Evolutionary conservation across 352 stramenopile genomes (phyloP).

Genomic region (Thalassiosira livingstoniorum): DNA sequence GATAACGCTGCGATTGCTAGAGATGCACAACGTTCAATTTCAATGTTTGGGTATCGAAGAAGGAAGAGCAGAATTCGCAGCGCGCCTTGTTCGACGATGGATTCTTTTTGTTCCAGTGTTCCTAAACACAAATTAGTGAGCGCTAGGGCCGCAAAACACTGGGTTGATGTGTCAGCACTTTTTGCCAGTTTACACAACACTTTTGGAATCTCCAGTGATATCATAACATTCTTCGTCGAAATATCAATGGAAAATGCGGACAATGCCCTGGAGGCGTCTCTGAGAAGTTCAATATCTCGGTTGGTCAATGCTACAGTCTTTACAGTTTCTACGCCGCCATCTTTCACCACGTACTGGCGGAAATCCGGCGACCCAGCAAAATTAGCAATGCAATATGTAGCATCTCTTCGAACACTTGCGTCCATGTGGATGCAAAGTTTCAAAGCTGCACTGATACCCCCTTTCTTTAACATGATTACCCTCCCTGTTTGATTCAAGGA

Average conservation of each 20-base stretch:
- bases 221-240: slow-evolving; percentile 87
- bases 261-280: slow-evolving; percentile 91
- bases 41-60: slow-evolving; percentile 92
- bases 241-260: slow-evolving; percentile 91
- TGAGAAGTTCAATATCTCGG: slow-evolving; percentile 92
- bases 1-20: slow-evolving; percentile 92
- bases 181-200: slow-evolving; percentile 93
- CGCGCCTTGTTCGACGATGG: slow-evolving; percentile 91
- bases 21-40: slow-evolving; percentile 95
- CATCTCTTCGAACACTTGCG: slow-evolving; percentile 91
- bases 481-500: slow-evolving; percentile 94
- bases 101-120: slow-evolving; percentile 88
- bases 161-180: slow-evolving; percentile 91
- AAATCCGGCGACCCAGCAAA: slow-evolving; percentile 95
- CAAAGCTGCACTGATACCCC: slow-evolving; percentile 91
- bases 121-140: slow-evolving; percentile 92
- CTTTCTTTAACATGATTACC: slow-evolving; percentile 92
- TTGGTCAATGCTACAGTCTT: slow-evolving; percentile 92
- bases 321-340: slow-evolving; percentile 94
- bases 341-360: slow-evolving; percentile 93
- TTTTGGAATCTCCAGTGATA: slow-evolving; percentile 87
- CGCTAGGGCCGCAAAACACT: slow-evolving; percentile 94
- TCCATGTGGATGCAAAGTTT: slow-evolving; percentile 91
- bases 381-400: slow-evolving; percentile 94
- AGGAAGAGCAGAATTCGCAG: slow-evolving; percentile 94